Conservation (phyloP, 225 moss, liverwort and hornwort species). For the Anthoceros angustus region DNA sequence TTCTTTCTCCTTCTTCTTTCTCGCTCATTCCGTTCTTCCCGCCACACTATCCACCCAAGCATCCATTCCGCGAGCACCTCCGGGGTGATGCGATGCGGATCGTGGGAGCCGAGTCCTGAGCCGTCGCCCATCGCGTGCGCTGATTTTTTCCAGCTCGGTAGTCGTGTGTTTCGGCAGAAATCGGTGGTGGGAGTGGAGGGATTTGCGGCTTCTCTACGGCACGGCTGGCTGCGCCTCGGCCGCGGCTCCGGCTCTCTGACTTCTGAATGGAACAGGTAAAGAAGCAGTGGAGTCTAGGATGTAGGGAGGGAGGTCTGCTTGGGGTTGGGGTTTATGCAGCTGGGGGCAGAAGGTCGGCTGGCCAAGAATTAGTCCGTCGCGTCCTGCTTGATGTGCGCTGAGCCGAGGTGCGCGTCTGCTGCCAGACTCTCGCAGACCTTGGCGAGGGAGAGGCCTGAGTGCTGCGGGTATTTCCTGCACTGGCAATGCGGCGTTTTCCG, state of each 20-base stretch:
- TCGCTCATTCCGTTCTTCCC: neutral
- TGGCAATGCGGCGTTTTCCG: too few species aligned
- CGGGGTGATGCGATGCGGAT: constrained; percentile 3
- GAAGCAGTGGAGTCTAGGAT: neutral
- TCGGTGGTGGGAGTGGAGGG: neutral
- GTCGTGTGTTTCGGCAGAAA: neutral
- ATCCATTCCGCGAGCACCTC: neutral
- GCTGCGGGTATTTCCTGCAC: neutral
- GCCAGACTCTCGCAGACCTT: neutral
- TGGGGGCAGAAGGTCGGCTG: neutral
- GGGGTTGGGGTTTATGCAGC: neutral
- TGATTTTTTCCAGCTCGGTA: neutral
- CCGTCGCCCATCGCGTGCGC: neutral
- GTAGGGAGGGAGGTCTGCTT: neutral
- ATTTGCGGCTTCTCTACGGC: neutral
- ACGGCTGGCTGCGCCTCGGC: constrained; percentile 1
- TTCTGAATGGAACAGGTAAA: constrained; percentile 3
- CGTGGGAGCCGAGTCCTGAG: neutral
- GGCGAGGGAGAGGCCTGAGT: neutral
- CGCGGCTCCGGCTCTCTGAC: neutral
- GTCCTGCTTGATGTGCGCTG: neutral
- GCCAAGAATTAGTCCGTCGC: neutral
- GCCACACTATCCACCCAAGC: neutral
- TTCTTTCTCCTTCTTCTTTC: neutral
- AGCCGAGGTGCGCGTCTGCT: neutral